phyloP scores from a whole-genome alignment of 169 alveolate genomes.

The Cryptosporidium tyzzeri region DNA sequence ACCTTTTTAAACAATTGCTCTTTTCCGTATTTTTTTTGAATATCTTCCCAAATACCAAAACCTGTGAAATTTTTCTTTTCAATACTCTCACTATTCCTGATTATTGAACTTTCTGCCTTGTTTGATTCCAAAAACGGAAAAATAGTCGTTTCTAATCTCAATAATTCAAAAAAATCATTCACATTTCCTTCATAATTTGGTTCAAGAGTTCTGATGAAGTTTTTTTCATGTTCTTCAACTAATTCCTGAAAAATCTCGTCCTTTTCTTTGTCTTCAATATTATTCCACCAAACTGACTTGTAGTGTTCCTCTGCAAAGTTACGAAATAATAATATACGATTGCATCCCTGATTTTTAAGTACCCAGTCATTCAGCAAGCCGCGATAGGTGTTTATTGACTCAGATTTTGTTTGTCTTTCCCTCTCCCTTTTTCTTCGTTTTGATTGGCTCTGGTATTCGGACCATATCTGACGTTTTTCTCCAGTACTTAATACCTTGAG shows the following conservation, averaged over 20 bases:
- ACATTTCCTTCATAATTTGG: constrained; percentile 5
- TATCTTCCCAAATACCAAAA: constrained; percentile 19
- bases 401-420: constrained; percentile 57
- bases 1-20: constrained; percentile 20
- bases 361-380: constrained; percentile 30
- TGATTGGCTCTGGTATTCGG: constrained; percentile 73
- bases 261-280: constrained; percentile 46
- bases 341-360: constrained; percentile 20
- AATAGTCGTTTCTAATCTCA: constrained; percentile 9
- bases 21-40: constrained; percentile 4
- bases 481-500: constrained; percentile 56
- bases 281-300: constrained; percentile 55
- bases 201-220: neutral
- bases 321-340: constrained; percentile 18
- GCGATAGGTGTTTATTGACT: constrained; percentile 3
- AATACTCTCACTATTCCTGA: neutral
- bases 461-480: constrained; percentile 72
- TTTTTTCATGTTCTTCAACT: constrained; percentile 43
- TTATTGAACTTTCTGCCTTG: neutral
- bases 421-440: constrained; percentile 46
- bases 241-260: constrained; percentile 67
- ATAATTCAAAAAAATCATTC: neutral
- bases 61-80: constrained; percentile 5
- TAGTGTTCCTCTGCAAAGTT: constrained; percentile 37
- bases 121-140: constrained; percentile 9